Evolutionary conservation across 176 grass and related monocot genomes (phyloP), one percentile per base, ranked within the genome.

Genomic region (Paspalum notatum): DNA sequence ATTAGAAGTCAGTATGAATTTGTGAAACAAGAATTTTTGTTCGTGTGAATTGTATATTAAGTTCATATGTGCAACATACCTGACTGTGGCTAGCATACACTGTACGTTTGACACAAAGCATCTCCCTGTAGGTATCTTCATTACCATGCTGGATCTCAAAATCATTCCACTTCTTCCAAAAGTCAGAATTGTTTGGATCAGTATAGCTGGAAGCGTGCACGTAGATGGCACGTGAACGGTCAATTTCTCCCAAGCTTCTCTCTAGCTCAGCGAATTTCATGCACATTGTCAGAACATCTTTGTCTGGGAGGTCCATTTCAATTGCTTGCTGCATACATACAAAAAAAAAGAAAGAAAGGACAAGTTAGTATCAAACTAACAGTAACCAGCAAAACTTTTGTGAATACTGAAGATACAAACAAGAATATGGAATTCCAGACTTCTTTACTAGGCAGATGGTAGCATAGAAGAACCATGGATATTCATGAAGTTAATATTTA

Each of bases 161-260:
- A 68, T 99, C 93, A 27, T 99, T 95, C 96, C 96, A 99, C 77
- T 90, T 95, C 54, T 89, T 93, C 96, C 96, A 95, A 78, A 99
- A 99, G 68, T 93, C 87, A 52, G 88, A 87, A 81, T 93, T 82
- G 67, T 91, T 88, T 76, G 96, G 93, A 82, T 99, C 96, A 32
- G 86, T 86, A 85, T 91, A 95, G 58, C 90, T 91, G 57, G 97
- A 93, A 48, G 97, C 79, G 18, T 91, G 92, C 12, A 93, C 67
- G 86, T 86, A 99, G 65, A 99, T 86, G n/a, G 86, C 89, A 42
- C 93, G 86, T 0, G 97, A 91, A 55, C 97, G 90, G 70, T 99
- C 96, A 15, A 99, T 99, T 91, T 99, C 97, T 62, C 97, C 97
- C 39, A 99, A 84, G 52, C 82, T 99, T 75, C 91, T 95, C 91